Base-by-base conservation (phyloP, 345 rosid species). In the Eutrema yunnanense region DNA sequence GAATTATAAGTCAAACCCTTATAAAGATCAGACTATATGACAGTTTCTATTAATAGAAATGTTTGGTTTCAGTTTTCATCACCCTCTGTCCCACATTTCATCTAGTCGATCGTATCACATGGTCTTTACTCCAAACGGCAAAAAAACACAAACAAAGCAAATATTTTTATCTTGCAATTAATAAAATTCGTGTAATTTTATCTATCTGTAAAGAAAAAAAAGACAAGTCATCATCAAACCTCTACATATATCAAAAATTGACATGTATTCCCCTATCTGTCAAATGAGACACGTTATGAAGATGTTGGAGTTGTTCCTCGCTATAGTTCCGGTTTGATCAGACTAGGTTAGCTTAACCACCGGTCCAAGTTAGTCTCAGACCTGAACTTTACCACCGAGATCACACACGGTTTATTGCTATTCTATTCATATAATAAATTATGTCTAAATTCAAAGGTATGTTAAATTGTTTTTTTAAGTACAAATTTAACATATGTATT, bases 241-340 rank as follows among this genome's bases (percentile, higher is more conserved):
- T n/a, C n/a, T n/a, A n/a, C n/a, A n/a, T n/a, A n/a, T n/a, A n/a
- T n/a, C n/a, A n/a, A n/a, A n/a, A n/a, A 63, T 9, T 69, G 65
- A 56, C 76, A 19, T 6, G 54, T 27, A 34, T 36, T 13, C 78
- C 74, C 78, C 74, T 68, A 73, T 5, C 81, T 64, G 81, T 26
- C 78, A 73, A 62, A 47, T 9, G 34, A 1, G 54, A 33, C 77
- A 22, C 22, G 22, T 78, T 59, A 2, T 51, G 38, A 69, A 43
- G 9, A 11, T 54, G 70, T 37, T 12, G 33, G 49, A 56, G 9
- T 37, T 58, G 4, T 22, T 22, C 22, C 22, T 22, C 22, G 22
- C 22, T 22, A 1, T 22, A 22, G 2, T 48, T 56, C 44, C 57
- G 74, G 70, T 62, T 56, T n/a, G 47, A 13, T 70, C n/a, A 29